phyloP scores from a whole-genome alignment of 257 asterid genomes.

The Nemophila menziesii region DNA sequence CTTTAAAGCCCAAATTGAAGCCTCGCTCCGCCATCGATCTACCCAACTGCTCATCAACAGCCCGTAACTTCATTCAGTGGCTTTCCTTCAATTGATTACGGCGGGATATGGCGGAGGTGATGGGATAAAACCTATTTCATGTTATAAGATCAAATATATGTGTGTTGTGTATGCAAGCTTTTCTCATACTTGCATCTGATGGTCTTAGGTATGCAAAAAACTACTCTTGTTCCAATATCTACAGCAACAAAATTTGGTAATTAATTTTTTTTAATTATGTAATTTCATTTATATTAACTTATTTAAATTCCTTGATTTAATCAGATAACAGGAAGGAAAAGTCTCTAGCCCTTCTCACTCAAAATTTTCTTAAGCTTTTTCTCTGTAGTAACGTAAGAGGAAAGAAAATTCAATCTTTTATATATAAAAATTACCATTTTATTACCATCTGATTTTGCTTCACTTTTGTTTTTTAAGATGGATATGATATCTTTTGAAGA shows the following conservation, averaged over 20 bases:
- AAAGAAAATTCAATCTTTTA: neutral
- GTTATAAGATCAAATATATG: no score
- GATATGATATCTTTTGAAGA: slow-evolving; percentile 87
- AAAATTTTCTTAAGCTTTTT: slow-evolving; percentile 84
- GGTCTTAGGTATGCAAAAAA: no score
- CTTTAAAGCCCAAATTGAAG: no score
- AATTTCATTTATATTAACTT: neutral
- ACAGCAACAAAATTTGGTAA: slow-evolving; percentile 35
- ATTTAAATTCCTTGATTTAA: slow-evolving; percentile 5
- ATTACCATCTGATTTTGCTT: neutral
- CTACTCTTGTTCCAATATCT: no score
- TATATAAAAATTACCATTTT: neutral
- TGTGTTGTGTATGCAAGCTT: no score
- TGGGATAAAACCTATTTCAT: no score
- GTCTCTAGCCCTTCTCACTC: slow-evolving; percentile 89
- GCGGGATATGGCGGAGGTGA: no score
- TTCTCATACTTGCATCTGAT: no score
- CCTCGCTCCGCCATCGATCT: no score
- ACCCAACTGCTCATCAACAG: no score
- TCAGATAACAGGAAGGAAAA: slow-evolving; percentile 85
- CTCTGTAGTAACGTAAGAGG: slow-evolving; percentile 76
- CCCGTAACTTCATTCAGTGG: no score
- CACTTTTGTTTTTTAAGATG: slow-evolving; percentile 33
- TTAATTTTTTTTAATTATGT: neutral
- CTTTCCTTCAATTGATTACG: no score